Evolutionary conservation across 2,329 filamentous ascomycete genomes (phyloP).

Genomic region (Grosmannia serpens): DNA sequence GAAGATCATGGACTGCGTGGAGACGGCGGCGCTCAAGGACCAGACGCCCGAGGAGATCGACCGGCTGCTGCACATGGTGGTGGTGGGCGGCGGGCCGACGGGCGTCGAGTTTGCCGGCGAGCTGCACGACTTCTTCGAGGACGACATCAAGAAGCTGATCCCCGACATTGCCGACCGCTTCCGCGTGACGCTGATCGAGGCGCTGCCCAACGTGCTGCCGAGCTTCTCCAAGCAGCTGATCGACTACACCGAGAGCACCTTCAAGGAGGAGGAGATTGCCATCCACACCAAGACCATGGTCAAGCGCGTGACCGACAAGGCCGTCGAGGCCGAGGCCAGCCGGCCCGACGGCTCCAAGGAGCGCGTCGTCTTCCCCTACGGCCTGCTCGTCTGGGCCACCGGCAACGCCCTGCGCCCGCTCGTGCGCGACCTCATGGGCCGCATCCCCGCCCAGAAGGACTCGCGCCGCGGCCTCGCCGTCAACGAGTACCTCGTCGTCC

Average conservation of each 20-base stretch:
- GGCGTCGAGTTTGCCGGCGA: constrained; percentile 98
- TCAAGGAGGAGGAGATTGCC: constrained; percentile 96
- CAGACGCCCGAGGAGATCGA: constrained; percentile 80
- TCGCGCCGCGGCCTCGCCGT: constrained; percentile 90
- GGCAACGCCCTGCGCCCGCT: constrained; percentile 88
- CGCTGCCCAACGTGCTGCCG: constrained; percentile 88
- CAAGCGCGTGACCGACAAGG: constrained; percentile 88
- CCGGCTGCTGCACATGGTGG: constrained; percentile 96
- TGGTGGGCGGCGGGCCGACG: constrained; percentile 84
- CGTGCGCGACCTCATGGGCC: constrained; percentile 80
- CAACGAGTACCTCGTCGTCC: constrained; percentile 97
- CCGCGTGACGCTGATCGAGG: constrained; percentile 95
- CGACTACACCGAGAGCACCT: constrained; percentile 97
- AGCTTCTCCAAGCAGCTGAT: constrained; percentile 99
- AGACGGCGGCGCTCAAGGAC: constrained; percentile 97
- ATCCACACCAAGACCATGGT: constrained; percentile 99
- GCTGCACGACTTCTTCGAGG: constrained; percentile 96
- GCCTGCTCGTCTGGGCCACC: constrained; percentile 94
- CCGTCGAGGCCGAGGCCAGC: constrained; percentile 79
- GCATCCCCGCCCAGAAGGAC: constrained; percentile 90
- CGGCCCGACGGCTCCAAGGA: constrained; percentile 77
- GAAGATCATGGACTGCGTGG: constrained; percentile 99
- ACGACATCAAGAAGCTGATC: constrained; percentile 96
- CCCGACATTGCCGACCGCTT: constrained; percentile 92
- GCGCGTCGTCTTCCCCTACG: constrained; percentile 75